phyloP scores from a whole-genome alignment of 1,139 yeast genomes.

The Kodamaea alishanica region DNA sequence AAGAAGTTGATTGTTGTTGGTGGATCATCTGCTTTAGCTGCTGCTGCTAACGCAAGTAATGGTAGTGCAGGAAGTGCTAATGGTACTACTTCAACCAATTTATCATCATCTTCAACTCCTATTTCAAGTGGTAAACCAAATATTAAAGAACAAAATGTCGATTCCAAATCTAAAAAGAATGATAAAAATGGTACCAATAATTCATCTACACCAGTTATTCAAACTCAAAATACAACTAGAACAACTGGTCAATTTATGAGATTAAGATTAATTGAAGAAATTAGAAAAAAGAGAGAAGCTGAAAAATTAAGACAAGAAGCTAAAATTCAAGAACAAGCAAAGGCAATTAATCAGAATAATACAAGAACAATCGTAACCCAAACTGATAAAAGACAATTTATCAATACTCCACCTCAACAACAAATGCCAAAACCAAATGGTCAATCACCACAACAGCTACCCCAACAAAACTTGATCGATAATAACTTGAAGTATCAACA shows the following conservation, averaged over 20 bases:
- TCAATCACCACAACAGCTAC: slow-evolving; percentile 8
- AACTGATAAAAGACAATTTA: slow-evolving; percentile 2
- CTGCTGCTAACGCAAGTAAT: slow-evolving; percentile 15
- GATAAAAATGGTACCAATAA: slow-evolving; percentile 18
- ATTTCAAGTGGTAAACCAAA: slow-evolving; percentile 15
- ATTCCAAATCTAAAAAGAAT: slow-evolving; percentile 22
- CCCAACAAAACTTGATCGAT: slow-evolving; percentile 4
- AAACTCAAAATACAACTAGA: slow-evolving; percentile 19
- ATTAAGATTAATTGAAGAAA: slow-evolving; percentile 45
- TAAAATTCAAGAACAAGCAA: slow-evolving; percentile 30
- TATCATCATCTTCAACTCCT: slow-evolving; percentile 20
- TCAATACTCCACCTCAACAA: slow-evolving; percentile 3
- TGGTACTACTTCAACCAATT: slow-evolving; percentile 11
- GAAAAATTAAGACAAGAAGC: slow-evolving; percentile 45
- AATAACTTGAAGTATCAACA: slow-evolving; percentile 1
- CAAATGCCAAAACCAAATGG: slow-evolving; percentile 6
- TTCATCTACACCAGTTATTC: slow-evolving; percentile 12
- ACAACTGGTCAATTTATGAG: slow-evolving; percentile 47
- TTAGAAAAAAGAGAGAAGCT: slow-evolving; percentile 42
- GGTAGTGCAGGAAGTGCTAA: not conserved
- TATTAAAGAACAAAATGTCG: slow-evolving; percentile 18
- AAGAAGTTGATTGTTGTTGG: slow-evolving; percentile 43
- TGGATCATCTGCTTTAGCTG: slow-evolving; percentile 23
- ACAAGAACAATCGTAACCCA: slow-evolving; percentile 18
- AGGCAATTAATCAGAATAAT: slow-evolving; percentile 16